phyloP scores from a whole-genome alignment of 176 grass and related monocot genomes.

The Aegilops speltoides region DNA sequence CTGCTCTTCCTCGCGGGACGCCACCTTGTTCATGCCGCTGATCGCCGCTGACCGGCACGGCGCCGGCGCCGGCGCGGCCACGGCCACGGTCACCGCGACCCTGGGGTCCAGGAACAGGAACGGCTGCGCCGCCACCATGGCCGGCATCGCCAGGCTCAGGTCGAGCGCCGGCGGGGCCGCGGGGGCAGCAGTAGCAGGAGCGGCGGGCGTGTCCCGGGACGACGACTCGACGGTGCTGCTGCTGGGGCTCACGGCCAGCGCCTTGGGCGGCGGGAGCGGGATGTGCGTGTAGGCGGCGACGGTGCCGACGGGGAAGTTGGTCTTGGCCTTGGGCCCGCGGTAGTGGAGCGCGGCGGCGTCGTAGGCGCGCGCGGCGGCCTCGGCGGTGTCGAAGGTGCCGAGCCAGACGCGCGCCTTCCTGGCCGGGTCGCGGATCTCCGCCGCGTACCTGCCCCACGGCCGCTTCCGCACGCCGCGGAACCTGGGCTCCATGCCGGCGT shows the following conservation, averaged over 20 bases:
- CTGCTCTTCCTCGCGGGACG: slow-evolving; percentile 46
- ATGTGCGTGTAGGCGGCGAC: slow-evolving; percentile 18
- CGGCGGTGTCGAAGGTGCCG: slow-evolving; percentile 95
- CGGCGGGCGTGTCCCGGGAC: slow-evolving; percentile 29
- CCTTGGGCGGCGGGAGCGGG: slow-evolving; percentile 16
- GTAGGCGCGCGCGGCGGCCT: slow-evolving; percentile 80
- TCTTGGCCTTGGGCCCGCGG: slow-evolving; percentile 84
- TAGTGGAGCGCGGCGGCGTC: slow-evolving; percentile 81
- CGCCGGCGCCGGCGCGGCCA: slow-evolving; percentile 24
- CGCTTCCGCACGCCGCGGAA: slow-evolving; percentile 89
- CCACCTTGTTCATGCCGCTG: not conserved
- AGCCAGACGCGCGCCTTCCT: slow-evolving; percentile 89
- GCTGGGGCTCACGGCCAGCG: slow-evolving; percentile 34
- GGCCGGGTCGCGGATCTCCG: slow-evolving; percentile 82
- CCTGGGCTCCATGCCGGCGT: slow-evolving; percentile 45
- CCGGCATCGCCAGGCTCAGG: slow-evolving; percentile 37
- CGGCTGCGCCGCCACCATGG: slow-evolving; percentile 35
- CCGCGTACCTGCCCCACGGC: slow-evolving; percentile 88
- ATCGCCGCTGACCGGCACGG: not conserved
- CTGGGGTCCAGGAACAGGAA: slow-evolving; percentile 54
- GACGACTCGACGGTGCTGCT: slow-evolving; percentile 86
- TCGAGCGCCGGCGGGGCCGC: slow-evolving; percentile 29
- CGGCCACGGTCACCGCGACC: slow-evolving; percentile 50
- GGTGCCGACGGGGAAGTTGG: slow-evolving; percentile 61
- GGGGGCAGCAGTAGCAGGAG: not conserved